Evolutionary conservation across 805 yeast genomes (phyloP).

Genomic region (Sugiyamaella americana): DNA sequence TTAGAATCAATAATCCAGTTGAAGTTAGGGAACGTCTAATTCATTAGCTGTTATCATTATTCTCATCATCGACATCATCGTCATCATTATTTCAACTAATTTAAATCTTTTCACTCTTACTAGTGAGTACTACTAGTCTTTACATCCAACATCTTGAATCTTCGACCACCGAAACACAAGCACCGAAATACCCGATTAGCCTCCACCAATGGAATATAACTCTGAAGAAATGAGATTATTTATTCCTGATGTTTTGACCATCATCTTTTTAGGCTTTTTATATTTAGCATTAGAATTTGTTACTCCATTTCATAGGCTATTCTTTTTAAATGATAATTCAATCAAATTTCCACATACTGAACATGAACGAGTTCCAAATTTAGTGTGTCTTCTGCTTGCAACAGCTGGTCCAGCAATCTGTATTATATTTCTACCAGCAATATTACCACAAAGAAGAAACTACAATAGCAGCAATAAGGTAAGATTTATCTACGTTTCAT

Average conservation of each 20-base stretch:
- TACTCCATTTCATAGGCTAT: constrained; percentile 71
- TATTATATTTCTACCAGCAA: constrained; percentile 25
- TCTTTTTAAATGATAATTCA: constrained; percentile 65
- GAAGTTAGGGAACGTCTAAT: no score
- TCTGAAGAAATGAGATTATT: constrained; percentile 7
- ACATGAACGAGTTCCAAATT: constrained; percentile 60
- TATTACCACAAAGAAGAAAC: constrained; percentile 16
- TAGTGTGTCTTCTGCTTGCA: constrained; percentile 38
- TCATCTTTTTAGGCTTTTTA: constrained; percentile 7
- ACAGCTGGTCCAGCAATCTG: constrained; percentile 21
- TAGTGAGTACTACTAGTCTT: no score
- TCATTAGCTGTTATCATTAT: no score
- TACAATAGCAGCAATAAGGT: constrained; percentile 16
- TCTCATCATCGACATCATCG: no score
- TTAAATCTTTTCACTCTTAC: no score
- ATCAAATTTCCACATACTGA: constrained; percentile 78
- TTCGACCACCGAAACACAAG: no score
- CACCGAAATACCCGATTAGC: no score
- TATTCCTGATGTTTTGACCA: constrained; percentile 16
- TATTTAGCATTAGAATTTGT: constrained; percentile 15
- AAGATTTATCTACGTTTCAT: constrained; percentile 54
- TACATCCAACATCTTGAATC: no score
- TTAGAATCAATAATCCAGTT: no score
- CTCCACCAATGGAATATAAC: no score
- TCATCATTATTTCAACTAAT: no score